Percentiles rank a stretch among this genome's conserved stretches.
These are phyloP conservation scores for Termitomyces sp. DNA, from an alignment of 768 basidiomycete species.

Conservation along the genomic window DNA sequence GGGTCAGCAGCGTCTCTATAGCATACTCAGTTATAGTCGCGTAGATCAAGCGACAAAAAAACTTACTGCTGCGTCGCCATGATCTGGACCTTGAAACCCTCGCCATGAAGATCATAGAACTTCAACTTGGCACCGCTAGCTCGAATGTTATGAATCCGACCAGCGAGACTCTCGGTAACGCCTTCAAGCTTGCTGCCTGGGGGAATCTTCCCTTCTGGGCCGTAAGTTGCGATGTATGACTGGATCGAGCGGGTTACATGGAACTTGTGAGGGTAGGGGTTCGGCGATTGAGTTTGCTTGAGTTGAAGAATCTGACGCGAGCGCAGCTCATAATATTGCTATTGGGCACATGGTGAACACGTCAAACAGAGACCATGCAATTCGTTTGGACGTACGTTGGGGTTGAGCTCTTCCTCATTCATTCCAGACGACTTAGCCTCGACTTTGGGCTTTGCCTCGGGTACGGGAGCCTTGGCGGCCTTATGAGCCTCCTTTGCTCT, in stretches of 20 bases:
- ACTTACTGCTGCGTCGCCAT: constrained; percentile 83
- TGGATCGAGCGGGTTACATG: constrained; percentile 76
- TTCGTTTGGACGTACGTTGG: constrained; percentile 62
- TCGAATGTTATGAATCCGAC: constrained; percentile 89
- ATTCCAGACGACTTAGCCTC: constrained; percentile 35
- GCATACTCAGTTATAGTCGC: not conserved
- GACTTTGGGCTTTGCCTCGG: constrained; percentile 35
- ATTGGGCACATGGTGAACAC: constrained; percentile 8
- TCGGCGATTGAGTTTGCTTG: constrained; percentile 78
- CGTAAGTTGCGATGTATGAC: constrained; percentile 71
- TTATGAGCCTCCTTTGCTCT: constrained; percentile 75
- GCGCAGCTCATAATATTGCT: constrained; percentile 98
- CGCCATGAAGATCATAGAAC: constrained; percentile 93
- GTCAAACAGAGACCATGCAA: not conserved
- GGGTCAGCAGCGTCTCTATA: constrained; percentile 62
- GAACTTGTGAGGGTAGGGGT: constrained; percentile 99
- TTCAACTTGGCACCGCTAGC: constrained; percentile 76
- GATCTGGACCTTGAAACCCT: constrained; percentile 92
- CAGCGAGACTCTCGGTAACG: constrained; percentile 68
- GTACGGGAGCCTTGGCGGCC: constrained; percentile 35
- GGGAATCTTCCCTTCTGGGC: constrained; percentile 64
- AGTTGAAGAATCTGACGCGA: constrained; percentile 85
- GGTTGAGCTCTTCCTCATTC: constrained; percentile 83
- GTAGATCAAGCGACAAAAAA: constrained; percentile 22
- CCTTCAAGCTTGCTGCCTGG: constrained; percentile 64